Conservation (phyloP, 176 grass and related monocot genomes). For the Thalia dealbata region DNA sequence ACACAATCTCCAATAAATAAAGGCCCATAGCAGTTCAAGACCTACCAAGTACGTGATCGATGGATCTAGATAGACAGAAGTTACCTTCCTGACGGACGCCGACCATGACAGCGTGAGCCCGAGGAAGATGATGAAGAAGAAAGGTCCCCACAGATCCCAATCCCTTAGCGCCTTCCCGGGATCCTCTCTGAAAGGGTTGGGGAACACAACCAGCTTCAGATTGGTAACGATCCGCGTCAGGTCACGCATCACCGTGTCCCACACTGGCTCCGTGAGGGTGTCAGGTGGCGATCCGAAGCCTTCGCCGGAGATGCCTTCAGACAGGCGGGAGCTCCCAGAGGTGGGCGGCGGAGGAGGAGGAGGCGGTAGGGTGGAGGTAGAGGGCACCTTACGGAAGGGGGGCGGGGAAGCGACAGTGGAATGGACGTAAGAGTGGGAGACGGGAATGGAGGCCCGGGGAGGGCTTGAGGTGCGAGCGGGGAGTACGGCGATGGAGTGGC, state of each 20-base stretch:
- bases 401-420: not conserved
- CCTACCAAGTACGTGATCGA: not conserved
- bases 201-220: conserved; percentile 96
- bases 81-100: conserved; percentile 83
- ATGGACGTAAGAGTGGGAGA: conserved; percentile 31
- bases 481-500: conserved; percentile 7
- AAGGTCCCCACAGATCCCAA: conserved; percentile 94
- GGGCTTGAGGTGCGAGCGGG: conserved; percentile 76
- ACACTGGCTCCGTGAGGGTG: conserved; percentile 91
- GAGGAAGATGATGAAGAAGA: conserved; percentile 99
- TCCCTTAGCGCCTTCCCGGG: conserved; percentile 93
- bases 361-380: not conserved
- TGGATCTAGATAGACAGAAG: not conserved
- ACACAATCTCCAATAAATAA: too few relatives aligned
- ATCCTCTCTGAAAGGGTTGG: conserved; percentile 89
- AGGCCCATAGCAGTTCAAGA: too few relatives aligned
- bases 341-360: not conserved
- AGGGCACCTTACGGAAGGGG: not conserved
- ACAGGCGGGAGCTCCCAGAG: not conserved
- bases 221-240: conserved; percentile 89
- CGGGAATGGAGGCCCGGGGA: conserved; percentile 74
- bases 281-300: conserved; percentile 62
- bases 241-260: conserved; percentile 95
- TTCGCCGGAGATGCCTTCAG: conserved; percentile 27
- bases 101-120: conserved; percentile 92